Percentiles rank a stretch among this genome's conserved stretches.
These are phyloP conservation scores for Trichosanthes truncata DNA, from an alignment of 306 rosid genomes.

Conservation along the genomic window DNA sequence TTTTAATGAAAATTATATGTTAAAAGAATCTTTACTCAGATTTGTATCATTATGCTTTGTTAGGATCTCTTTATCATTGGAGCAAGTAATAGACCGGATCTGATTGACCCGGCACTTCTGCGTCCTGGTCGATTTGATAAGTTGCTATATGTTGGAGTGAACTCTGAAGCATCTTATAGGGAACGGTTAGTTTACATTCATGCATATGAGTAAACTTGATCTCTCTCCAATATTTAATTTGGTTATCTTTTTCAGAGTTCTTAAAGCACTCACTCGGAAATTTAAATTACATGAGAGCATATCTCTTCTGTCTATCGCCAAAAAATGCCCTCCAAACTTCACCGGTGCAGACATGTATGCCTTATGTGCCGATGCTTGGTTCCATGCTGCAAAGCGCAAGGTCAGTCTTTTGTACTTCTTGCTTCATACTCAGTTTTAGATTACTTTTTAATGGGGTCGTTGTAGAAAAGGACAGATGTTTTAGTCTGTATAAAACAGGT, in stretches of 20 bases:
- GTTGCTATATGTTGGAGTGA: constrained; percentile 81
- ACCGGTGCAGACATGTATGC: constrained; percentile 99
- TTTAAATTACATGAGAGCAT: constrained; percentile 66
- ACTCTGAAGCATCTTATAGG: constrained; percentile 77
- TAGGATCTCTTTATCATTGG: constrained; percentile 94
- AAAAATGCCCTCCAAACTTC: constrained; percentile 76
- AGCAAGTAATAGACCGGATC: constrained; percentile 96
- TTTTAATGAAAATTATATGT: not conserved
- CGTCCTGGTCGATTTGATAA: constrained; percentile 97
- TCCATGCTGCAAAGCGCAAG: constrained; percentile 86
- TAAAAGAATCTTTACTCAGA: constrained; percentile 13
- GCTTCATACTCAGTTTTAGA: not conserved
- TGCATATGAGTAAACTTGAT: not conserved
- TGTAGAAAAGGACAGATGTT: not conserved
- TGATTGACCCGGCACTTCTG: constrained; percentile 89
- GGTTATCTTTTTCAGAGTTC: constrained; percentile 39
- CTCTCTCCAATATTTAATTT: not conserved
- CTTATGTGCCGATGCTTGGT: constrained; percentile 96
- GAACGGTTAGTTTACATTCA: constrained; percentile 39
- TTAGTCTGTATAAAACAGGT: not conserved
- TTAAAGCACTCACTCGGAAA: constrained; percentile 84
- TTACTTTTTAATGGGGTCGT: not conserved
- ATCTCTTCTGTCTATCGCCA: constrained; percentile 66
- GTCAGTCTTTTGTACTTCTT: constrained; percentile 25
- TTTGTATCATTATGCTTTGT: constrained; percentile 13